These are phyloP conservation scores for Xylaria sp. DNA, from an alignment of 2,329 filamentous ascomycete species.

Conservation along the genomic window DNA sequence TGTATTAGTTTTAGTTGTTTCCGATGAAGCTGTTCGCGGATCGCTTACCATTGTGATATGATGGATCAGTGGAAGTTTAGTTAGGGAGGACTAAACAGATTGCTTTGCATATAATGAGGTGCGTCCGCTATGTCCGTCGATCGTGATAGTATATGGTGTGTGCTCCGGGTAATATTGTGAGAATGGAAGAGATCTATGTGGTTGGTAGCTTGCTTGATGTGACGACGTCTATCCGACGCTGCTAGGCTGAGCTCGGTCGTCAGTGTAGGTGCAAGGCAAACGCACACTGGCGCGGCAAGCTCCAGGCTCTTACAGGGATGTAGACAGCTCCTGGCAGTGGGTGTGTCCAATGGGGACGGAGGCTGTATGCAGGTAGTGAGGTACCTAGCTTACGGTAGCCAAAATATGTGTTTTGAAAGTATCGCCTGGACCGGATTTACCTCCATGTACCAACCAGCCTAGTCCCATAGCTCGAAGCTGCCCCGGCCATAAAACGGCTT, in stretches of 20 bases:
- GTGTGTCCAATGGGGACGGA: background rate
- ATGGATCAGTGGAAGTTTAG: constrained; percentile 16
- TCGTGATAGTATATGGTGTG: constrained; percentile 12
- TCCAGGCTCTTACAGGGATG: constrained; percentile 31
- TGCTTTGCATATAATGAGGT: background rate
- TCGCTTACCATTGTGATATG: constrained; percentile 51
- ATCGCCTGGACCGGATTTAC: too few relatives aligned
- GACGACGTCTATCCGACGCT: constrained; percentile 40
- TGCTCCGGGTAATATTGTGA: constrained; percentile 7
- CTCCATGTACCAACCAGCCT: too few relatives aligned
- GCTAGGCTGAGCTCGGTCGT: constrained; percentile 29
- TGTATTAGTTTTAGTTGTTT: constrained; percentile 46
- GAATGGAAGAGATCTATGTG: background rate
- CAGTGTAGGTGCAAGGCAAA: constrained; percentile 41
- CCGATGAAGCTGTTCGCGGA: constrained; percentile 28
- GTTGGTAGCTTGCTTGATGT: constrained; percentile 16
- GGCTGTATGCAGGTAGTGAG: background rate
- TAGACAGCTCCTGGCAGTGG: background rate
- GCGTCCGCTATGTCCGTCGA: background rate
- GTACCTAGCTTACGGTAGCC: background rate
- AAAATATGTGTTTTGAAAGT: too few relatives aligned
- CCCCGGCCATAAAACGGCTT: too few relatives aligned
- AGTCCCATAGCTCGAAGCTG: too few relatives aligned
- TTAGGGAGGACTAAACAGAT: background rate
- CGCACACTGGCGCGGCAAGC: constrained; percentile 45